Percentiles rank a stretch among this genome's conserved stretches.
phyloP scores from a whole-genome alignment of 768 basidiomycete genomes.

The Termitomyces sp. region DNA sequence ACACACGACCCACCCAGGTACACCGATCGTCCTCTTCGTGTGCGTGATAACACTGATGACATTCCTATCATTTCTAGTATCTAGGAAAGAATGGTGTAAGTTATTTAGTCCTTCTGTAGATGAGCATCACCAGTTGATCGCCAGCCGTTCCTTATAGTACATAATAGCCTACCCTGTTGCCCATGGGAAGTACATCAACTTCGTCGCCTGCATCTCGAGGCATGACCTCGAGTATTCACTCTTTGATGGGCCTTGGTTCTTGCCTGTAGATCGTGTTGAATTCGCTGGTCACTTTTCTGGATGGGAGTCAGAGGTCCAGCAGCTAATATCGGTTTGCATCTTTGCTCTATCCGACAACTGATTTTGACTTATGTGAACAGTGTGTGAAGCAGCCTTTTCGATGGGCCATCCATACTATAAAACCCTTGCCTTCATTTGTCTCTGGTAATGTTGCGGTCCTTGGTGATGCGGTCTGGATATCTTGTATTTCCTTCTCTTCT shows the following conservation, averaged over 20 bases:
- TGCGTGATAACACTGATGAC: not conserved
- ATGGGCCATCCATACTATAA: constrained; percentile 64
- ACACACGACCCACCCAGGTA: constrained; percentile 49
- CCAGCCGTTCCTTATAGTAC: constrained; percentile 33
- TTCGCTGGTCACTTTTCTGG: constrained; percentile 38
- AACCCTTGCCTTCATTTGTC: constrained; percentile 46
- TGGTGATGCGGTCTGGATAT: constrained; percentile 44
- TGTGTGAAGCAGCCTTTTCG: constrained; percentile 47
- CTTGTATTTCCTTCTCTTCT: not conserved
- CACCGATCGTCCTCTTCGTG: constrained; percentile 6
- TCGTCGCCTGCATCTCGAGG: constrained; percentile 52
- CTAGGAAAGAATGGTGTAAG: constrained; percentile 48
- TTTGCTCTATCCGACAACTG: not conserved
- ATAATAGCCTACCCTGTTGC: constrained; percentile 61
- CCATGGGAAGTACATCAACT: constrained; percentile 54
- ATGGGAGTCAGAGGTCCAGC: constrained; percentile 61
- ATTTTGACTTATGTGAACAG: constrained; percentile 24
- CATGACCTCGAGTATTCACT: constrained; percentile 50
- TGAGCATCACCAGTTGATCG: constrained; percentile 1
- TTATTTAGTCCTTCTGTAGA: not conserved
- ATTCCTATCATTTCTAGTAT: constrained; percentile 37
- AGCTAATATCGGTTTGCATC: constrained; percentile 46
- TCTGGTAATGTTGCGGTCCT: constrained; percentile 46
- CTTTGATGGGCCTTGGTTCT: constrained; percentile 51
- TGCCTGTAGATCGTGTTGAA: constrained; percentile 40